phyloP scores from a whole-genome alignment of 1,139 yeast genomes.

The Suhomyces atakaporum region DNA sequence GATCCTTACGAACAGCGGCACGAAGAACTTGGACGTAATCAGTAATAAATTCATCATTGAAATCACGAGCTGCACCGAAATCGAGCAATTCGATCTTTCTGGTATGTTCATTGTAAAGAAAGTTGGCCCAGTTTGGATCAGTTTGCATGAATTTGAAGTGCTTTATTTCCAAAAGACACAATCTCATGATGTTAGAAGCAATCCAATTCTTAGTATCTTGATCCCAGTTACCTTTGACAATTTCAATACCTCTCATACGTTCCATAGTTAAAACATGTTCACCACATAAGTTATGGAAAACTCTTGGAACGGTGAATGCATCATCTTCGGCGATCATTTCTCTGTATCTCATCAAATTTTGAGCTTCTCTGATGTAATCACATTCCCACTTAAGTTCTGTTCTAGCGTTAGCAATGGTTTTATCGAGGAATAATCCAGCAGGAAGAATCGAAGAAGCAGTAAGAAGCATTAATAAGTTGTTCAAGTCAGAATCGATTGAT shows the following conservation, averaged over 20 bases:
- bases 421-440: conserved; percentile 87
- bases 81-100: conserved; percentile 80
- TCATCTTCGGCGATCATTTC: conserved; percentile 64
- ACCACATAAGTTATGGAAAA: conserved; percentile 75
- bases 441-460: conserved; percentile 89
- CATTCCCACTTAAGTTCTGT: conserved; percentile 96
- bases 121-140: conserved; percentile 99
- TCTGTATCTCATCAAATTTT: conserved; percentile 68
- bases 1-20: conserved; percentile 74
- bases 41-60: conserved; percentile 63
- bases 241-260: conserved; percentile 78
- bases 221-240: conserved; percentile 73
- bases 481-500: conserved; percentile 91
- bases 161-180: conserved; percentile 84
- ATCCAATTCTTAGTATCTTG: conserved; percentile 79
- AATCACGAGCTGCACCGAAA: conserved; percentile 93
- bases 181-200: conserved; percentile 82
- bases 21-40: conserved; percentile 74
- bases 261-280: conserved; percentile 90
- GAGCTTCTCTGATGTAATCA: conserved; percentile 90
- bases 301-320: conserved; percentile 78
- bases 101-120: conserved; percentile 70
- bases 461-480: conserved; percentile 74
- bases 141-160: conserved; percentile 93
- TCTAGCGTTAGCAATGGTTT: conserved; percentile 90